Percentiles rank a stretch among this genome's conserved stretches.
Evolutionary conservation across 805 yeast genomes (phyloP).

Genomic region (Cyberlindnera maritima): DNA sequence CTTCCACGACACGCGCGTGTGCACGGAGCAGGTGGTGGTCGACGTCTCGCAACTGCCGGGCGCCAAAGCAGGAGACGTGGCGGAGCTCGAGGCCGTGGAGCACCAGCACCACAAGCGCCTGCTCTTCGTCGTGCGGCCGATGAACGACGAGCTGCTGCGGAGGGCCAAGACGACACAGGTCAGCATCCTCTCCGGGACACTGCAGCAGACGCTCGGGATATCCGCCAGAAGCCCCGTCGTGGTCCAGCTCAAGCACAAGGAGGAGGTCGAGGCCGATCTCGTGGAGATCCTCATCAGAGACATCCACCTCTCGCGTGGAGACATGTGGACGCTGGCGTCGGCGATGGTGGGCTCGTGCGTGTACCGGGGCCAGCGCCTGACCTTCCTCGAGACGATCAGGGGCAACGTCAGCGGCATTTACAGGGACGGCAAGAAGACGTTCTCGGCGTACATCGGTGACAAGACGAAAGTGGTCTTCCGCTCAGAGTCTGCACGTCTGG

Average conservation of each 20-base stretch:
- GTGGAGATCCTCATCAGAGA: constrained; percentile 82
- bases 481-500: constrained; percentile 84
- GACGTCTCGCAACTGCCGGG: constrained; percentile 61
- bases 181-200: constrained; percentile 57
- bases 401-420: constrained; percentile 60
- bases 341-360: constrained; percentile 60
- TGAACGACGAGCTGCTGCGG: constrained; percentile 30
- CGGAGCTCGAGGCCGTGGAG: constrained; percentile 54
- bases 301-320: constrained; percentile 78
- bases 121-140: constrained; percentile 41
- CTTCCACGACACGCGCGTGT: constrained; percentile 66
- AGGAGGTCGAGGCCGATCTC: constrained; percentile 68
- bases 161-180: constrained; percentile 38
- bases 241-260: constrained; percentile 45
- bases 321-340: constrained; percentile 85
- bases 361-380: constrained; percentile 60
- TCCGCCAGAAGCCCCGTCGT: constrained; percentile 66
- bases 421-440: constrained; percentile 62
- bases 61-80: constrained; percentile 70
- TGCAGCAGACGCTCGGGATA: constrained; percentile 59
- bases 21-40: constrained; percentile 57
- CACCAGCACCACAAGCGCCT: constrained; percentile 34
- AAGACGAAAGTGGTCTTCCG: constrained; percentile 81
- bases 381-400: constrained; percentile 60
- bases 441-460: constrained; percentile 74